These are phyloP conservation scores for Silene noctiflora DNA, from an alignment of 179 eudicot genomes.

Conservation along the genomic window DNA sequence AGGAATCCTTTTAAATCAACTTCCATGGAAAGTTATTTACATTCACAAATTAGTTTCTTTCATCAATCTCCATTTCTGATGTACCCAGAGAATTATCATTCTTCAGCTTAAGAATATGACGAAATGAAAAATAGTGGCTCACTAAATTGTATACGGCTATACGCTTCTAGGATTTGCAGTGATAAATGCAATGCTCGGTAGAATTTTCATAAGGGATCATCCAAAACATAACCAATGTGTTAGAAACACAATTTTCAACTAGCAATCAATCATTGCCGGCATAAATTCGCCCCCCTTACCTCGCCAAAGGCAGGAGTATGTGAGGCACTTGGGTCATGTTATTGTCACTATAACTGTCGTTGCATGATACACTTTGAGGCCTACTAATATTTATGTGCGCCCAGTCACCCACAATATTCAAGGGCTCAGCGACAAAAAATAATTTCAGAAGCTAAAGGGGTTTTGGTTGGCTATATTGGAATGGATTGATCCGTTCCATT, in stretches of 20 bases:
- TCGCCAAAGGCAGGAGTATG: not conserved
- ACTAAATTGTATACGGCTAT: not conserved
- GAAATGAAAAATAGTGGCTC: not conserved
- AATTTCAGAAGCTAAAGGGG: not conserved
- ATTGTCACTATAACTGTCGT: not conserved
- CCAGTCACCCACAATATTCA: not conserved
- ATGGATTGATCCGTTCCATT: too few species aligned
- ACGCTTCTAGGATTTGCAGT: not conserved
- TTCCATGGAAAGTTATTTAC: not conserved
- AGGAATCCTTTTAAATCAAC: not conserved
- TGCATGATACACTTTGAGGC: not conserved
- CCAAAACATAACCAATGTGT: not conserved
- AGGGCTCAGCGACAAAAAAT: not conserved
- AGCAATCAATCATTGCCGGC: not conserved
- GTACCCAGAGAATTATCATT: not conserved
- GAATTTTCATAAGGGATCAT: not conserved
- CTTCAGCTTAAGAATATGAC: not conserved
- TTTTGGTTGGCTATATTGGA: too few species aligned
- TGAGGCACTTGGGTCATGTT: not conserved
- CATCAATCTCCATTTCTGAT: not conserved
- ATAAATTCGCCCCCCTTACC: not conserved
- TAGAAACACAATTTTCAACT: not conserved
- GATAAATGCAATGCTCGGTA: not conserved
- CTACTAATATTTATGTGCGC: not conserved
- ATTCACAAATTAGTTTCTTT: not conserved